Evolutionary conservation across 805 yeast genomes (phyloP).

Genomic region (Candida patagonica): DNA sequence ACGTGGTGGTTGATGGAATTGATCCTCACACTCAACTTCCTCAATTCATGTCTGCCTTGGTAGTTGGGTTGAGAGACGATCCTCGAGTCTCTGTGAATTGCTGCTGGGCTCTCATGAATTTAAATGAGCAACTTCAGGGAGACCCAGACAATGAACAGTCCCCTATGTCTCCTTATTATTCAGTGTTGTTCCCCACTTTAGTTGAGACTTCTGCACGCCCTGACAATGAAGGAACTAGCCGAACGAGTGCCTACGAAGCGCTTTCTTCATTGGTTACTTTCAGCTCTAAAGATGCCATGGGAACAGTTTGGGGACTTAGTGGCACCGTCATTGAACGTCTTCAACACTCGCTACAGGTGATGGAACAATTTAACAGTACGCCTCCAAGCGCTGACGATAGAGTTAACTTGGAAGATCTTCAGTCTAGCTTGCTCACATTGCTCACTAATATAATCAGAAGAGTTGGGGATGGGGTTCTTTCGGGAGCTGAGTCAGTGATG

Average conservation of each 20-base stretch:
- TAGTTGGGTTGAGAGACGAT: conserved; percentile 78
- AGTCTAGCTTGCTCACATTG: conserved; percentile 64
- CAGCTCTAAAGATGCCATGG: conserved; percentile 62
- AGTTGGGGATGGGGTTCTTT: conserved; percentile 51
- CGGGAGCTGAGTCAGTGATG: conserved; percentile 81
- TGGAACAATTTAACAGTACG: conserved; percentile 40
- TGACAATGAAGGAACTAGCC: conserved; percentile 78
- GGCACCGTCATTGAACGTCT: conserved; percentile 63
- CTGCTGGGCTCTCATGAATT: conserved; percentile 93
- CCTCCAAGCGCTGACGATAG: conserved; percentile 51
- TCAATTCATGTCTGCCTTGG: conserved; percentile 59
- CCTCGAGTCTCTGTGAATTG: conserved; percentile 94
- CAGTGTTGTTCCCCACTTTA: conserved; percentile 57
- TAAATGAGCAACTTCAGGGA: conserved; percentile 67
- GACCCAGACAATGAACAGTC: conserved; percentile 40
- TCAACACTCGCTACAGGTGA: conserved; percentile 54
- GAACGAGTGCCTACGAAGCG: conserved; percentile 97
- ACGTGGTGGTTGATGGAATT: conserved; percentile 68
- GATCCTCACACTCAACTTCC: conserved; percentile 59
- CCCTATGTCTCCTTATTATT: conserved; percentile 69
- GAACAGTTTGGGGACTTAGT: conserved; percentile 63
- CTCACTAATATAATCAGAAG: conserved; percentile 80
- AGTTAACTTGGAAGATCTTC: conserved; percentile 77
- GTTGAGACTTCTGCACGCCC: conserved; percentile 56
- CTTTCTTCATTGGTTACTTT: conserved; percentile 70